Evolutionary conservation across 2,329 filamentous ascomycete genomes (phyloP).

Genomic region (Westerdykella ornata): DNA sequence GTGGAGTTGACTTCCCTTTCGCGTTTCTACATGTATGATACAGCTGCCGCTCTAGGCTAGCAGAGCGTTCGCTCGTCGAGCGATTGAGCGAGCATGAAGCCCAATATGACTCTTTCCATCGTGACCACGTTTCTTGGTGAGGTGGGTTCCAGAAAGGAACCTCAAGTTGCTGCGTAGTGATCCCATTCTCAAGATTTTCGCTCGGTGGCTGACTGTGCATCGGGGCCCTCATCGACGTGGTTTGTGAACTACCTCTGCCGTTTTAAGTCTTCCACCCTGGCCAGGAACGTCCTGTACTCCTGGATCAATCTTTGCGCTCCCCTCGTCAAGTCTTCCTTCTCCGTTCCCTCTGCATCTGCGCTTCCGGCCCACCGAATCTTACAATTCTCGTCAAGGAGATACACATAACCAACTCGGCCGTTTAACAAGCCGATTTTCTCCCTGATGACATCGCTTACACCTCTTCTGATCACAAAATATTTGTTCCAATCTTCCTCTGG

Average conservation of each 20-base stretch:
- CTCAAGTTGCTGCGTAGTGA: too few relatives aligned
- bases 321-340: slow-evolving; percentile 60
- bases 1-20: slow-evolving; percentile 5
- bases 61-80: not conserved
- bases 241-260: slow-evolving; percentile 1
- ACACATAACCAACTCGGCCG: slow-evolving; percentile 87
- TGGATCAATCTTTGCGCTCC: slow-evolving; percentile 55
- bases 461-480: slow-evolving; percentile 56
- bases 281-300: slow-evolving; percentile 21
- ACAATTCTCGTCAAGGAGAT: slow-evolving; percentile 79
- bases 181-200: slow-evolving; percentile 2
- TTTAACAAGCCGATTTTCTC: slow-evolving; percentile 68
- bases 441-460: slow-evolving; percentile 50
- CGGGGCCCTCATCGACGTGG: slow-evolving; percentile 6
- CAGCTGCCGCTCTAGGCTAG: slow-evolving; percentile 7
- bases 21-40: slow-evolving; percentile 20
- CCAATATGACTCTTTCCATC: too few relatives aligned
- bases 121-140: too few relatives aligned
- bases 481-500: slow-evolving; percentile 47
- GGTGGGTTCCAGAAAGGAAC: too few relatives aligned
- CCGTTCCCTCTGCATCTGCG: slow-evolving; percentile 57
- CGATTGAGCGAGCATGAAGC: not conserved
- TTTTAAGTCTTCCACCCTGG: slow-evolving; percentile 1
- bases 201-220: slow-evolving; percentile 7
- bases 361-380: slow-evolving; percentile 93